phyloP scores from a whole-genome alignment of 139 green algal species.

The Chlorella ohadii region DNA sequence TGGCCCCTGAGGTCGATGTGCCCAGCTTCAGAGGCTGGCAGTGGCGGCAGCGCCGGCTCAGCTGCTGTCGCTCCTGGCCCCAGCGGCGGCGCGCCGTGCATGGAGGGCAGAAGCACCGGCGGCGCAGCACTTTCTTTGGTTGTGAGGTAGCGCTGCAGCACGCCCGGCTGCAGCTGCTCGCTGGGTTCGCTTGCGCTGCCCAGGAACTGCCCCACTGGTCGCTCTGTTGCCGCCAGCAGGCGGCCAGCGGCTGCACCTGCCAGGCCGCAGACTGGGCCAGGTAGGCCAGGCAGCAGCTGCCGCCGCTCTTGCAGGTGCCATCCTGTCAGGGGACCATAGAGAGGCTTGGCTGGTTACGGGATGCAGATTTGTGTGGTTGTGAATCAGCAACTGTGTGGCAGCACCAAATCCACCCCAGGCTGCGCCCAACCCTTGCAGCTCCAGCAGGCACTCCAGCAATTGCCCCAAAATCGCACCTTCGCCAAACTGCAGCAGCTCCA shows the following conservation, averaged over 20 bases:
- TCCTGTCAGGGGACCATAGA: neutral
- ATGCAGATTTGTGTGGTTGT: too few relatives aligned
- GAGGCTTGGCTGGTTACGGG: neutral
- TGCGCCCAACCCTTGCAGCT: too few relatives aligned
- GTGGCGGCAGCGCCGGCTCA: neutral
- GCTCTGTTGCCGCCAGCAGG: neutral
- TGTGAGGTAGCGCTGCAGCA: neutral
- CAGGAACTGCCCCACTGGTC: neutral
- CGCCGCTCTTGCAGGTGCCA: slow-evolving; percentile 10
- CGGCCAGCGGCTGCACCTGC: neutral
- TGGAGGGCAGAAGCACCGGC: neutral
- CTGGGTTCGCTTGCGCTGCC: neutral
- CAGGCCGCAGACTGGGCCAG: slow-evolving; percentile 11
- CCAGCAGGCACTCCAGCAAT: too few relatives aligned
- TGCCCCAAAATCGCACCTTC: too few relatives aligned
- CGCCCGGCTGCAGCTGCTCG: neutral
- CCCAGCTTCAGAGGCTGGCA: neutral
- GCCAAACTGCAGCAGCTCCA: slow-evolving; percentile 1
- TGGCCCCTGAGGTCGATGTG: neutral
- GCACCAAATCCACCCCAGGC: too few relatives aligned
- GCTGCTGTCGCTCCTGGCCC: neutral
- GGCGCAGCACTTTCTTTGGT: neutral
- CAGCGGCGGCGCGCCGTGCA: neutral
- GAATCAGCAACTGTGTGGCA: too few relatives aligned
- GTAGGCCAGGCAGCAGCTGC: neutral